These are phyloP conservation scores for Conticribra guillardii DNA, from an alignment of 108 stramenopile species.

Conservation along the genomic window DNA sequence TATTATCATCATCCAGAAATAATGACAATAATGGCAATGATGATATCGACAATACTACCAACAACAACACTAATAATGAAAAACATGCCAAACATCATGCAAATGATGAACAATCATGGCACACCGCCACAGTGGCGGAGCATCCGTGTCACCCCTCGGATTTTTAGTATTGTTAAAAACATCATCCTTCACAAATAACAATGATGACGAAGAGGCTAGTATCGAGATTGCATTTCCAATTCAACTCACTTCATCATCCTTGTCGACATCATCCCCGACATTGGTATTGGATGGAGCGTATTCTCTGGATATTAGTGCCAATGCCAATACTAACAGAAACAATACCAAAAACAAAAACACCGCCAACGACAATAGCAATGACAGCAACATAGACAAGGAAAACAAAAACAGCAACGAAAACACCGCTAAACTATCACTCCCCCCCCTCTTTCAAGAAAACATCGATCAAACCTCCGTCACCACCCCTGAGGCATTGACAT, in stretches of 20 bases:
- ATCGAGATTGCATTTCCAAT: neutral
- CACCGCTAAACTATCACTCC: constrained; percentile 8
- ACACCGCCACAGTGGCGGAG: too few relatives aligned
- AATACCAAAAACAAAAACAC: neutral
- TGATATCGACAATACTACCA: too few relatives aligned
- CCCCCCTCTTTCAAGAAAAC: constrained; percentile 32
- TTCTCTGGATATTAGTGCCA: neutral
- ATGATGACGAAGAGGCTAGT: neutral
- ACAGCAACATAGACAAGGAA: constrained; percentile 1
- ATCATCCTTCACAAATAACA: neutral
- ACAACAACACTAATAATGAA: too few relatives aligned
- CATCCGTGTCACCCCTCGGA: constrained; percentile 25
- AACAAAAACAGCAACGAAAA: constrained; percentile 1
- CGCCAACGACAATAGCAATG: too few relatives aligned
- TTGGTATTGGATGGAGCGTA: neutral
- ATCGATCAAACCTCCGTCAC: constrained; percentile 52
- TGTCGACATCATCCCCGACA: neutral
- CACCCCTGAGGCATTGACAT: constrained; percentile 72
- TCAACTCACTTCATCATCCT: neutral
- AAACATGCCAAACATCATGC: too few relatives aligned
- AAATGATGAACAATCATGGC: too few relatives aligned
- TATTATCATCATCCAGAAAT: too few relatives aligned
- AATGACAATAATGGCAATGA: too few relatives aligned
- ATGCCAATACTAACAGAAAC: neutral
- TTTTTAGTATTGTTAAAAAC: constrained; percentile 25